phyloP scores from a whole-genome alignment of 192 early-diverging fungal species.

The Haplosporangium gracile region DNA sequence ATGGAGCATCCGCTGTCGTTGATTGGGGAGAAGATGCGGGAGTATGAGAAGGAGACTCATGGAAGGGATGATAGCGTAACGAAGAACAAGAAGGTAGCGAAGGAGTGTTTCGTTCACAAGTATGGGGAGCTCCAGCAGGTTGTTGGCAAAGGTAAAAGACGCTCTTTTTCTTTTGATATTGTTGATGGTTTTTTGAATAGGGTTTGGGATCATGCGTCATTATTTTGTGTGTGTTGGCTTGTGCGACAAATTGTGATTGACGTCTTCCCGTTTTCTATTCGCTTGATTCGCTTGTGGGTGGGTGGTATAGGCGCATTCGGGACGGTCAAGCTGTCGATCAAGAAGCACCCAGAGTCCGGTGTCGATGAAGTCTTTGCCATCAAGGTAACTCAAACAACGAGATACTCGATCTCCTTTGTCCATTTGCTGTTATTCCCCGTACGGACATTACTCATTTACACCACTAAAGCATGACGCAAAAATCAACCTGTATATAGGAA shows the following conservation, averaged over 20 bases:
- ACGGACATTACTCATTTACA: neutral
- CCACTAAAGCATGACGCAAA: neutral
- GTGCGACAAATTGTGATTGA: neutral
- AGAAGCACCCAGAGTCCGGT: conserved; percentile 27
- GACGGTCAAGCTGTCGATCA: conserved; percentile 34
- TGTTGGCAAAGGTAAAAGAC: conserved; percentile 41
- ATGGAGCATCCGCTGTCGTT: conserved; percentile 44
- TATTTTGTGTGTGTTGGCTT: neutral
- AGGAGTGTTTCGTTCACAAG: conserved; percentile 37
- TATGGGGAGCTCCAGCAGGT: conserved; percentile 45
- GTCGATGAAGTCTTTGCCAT: conserved; percentile 31
- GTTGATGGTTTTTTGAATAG: neutral
- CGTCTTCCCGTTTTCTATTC: neutral
- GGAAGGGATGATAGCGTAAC: neutral
- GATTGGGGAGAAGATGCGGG: conserved; percentile 33
- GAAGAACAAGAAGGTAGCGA: conserved; percentile 18
- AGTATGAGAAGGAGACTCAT: conserved; percentile 10
- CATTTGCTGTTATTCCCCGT: neutral
- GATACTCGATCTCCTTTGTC: neutral
- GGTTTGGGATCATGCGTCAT: neutral
- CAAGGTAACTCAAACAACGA: conserved; percentile 27
- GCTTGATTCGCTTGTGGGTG: too few species aligned
- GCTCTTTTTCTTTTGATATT: neutral
- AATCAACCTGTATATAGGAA: conserved; percentile 67
- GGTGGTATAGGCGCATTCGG: conserved; percentile 41